Conservation (phyloP, 495 filamentous ascomycete species). For the Penicillium chermesinum region DNA sequence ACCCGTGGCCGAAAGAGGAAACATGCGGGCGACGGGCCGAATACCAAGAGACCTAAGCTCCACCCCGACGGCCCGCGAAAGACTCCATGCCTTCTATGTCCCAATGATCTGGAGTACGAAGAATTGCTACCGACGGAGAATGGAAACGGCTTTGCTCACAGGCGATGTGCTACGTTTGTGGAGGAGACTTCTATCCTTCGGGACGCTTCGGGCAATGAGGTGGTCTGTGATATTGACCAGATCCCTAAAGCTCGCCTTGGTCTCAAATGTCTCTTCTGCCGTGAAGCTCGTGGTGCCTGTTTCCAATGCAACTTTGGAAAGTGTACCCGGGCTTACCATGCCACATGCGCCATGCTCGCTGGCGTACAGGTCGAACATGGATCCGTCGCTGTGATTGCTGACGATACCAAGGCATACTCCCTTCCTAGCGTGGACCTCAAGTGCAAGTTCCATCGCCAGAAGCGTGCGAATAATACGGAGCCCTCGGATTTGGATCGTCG, state of each 20-base stretch:
- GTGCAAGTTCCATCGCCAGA: slow-evolving; percentile 88
- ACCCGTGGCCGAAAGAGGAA: slow-evolving; percentile 59
- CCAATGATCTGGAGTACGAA: slow-evolving; percentile 83
- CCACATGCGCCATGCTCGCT: slow-evolving; percentile 86
- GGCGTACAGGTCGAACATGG: slow-evolving; percentile 88
- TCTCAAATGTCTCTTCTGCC: slow-evolving; percentile 90
- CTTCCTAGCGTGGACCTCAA: slow-evolving; percentile 84
- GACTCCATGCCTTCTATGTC: slow-evolving; percentile 89
- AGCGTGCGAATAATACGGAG: slow-evolving; percentile 70
- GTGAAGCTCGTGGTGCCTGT: slow-evolving; percentile 86
- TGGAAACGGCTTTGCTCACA: slow-evolving; percentile 75
- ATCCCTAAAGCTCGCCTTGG: slow-evolving; percentile 86
- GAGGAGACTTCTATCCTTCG: slow-evolving; percentile 82
- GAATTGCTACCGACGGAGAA: slow-evolving; percentile 82
- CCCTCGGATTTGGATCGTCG: slow-evolving; percentile 61
- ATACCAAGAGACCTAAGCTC: slow-evolving; percentile 68
- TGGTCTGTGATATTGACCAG: slow-evolving; percentile 67
- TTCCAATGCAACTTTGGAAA: slow-evolving; percentile 97
- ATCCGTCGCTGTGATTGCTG: slow-evolving; percentile 76
- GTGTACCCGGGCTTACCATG: slow-evolving; percentile 89
- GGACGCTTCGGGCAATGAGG: slow-evolving; percentile 63
- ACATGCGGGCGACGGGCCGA: slow-evolving; percentile 52
- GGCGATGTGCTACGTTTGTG: slow-evolving; percentile 82
- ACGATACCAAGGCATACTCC: slow-evolving; percentile 87
- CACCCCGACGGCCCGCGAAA: slow-evolving; percentile 64